These are phyloP conservation scores for Talinum fruticosum DNA, from an alignment of 148 eudicot genomes.

Conservation along the genomic window DNA sequence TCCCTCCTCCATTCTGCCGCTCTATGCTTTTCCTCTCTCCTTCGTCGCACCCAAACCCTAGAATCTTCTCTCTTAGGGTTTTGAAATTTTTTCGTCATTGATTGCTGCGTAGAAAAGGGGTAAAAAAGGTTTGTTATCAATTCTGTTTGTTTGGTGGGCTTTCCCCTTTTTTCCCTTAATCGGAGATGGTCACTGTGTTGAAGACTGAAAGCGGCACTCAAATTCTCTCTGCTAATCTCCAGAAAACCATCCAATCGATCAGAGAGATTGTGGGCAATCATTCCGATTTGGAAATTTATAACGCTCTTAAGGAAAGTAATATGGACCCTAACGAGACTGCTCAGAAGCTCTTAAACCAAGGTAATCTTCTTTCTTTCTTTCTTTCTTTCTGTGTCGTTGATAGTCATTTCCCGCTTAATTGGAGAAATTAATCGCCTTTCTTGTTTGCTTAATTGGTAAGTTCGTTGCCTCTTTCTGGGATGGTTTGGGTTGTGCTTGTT, in stretches of 20 bases:
- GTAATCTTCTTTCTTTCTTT: conserved; percentile 23
- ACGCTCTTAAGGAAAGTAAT: conserved; percentile 59
- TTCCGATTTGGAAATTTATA: conserved; percentile 74
- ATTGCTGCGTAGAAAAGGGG: background rate
- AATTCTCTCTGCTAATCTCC: conserved; percentile 40
- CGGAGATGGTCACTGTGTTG: conserved; percentile 42
- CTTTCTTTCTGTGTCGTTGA: background rate
- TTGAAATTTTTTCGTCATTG: background rate
- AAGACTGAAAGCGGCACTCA: conserved; percentile 53
- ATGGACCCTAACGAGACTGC: conserved; percentile 80
- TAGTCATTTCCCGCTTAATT: background rate
- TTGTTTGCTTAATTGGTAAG: background rate
- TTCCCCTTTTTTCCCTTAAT: background rate
- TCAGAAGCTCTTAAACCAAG: conserved; percentile 76
- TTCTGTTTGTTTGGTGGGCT: background rate
- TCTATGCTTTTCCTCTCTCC: background rate
- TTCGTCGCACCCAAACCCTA: conserved; percentile 1
- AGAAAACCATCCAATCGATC: conserved; percentile 55
- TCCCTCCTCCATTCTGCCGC: conserved; percentile 3
- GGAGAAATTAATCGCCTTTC: background rate
- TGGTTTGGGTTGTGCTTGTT: background rate
- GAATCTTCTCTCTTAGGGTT: background rate
- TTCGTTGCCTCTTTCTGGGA: background rate
- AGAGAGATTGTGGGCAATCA: conserved; percentile 70
- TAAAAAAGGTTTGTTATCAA: background rate